Conservation (phyloP, 352 stramenopile species). For the Phytophthora uliginosa region DNA sequence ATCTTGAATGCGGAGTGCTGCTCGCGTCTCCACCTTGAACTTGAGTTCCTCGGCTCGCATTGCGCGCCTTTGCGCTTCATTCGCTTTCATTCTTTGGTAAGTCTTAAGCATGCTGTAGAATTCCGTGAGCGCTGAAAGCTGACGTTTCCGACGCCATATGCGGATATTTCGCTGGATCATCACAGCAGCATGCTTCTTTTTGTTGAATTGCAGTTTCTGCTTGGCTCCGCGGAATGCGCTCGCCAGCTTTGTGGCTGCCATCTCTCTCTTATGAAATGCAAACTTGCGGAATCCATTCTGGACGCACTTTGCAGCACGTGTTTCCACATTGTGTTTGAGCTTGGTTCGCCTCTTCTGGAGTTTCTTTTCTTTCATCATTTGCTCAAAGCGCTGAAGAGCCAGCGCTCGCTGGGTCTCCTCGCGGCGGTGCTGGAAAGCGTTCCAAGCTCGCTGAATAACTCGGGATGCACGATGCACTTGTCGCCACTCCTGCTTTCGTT, state of each 20-base stretch:
- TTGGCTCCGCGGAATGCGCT: conserved; percentile 36
- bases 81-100: conserved; percentile 45
- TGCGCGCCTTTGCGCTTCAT: conserved; percentile 27
- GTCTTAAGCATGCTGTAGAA: conserved; percentile 52
- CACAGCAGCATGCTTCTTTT: conserved; percentile 28
- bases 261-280: conserved; percentile 20
- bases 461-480: conserved; percentile 22
- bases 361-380: conserved; percentile 45
- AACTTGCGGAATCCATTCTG: conserved; percentile 44
- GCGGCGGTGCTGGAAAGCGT: conserved; percentile 12
- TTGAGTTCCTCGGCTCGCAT: conserved; percentile 25
- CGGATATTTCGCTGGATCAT: conserved; percentile 54
- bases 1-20: conserved; percentile 27
- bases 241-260: conserved; percentile 45
- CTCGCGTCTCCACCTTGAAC: conserved; percentile 32
- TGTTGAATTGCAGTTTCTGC: conserved; percentile 33
- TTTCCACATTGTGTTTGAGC: conserved; percentile 42
- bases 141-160: conserved; percentile 45
- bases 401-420: conserved; percentile 35
- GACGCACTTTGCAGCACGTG: conserved; percentile 37
- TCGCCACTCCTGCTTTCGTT: conserved; percentile 27
- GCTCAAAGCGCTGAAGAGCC: conserved; percentile 48
- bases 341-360: conserved; percentile 23
- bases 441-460: conserved; percentile 40
- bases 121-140: conserved; percentile 39